A percentile compares a stretch with the other conserved stretches of the same genome.
These are phyloP conservation scores for Xylaria telfairii DNA, from an alignment of 495 filamentous ascomycete species.

Conservation along the genomic window DNA sequence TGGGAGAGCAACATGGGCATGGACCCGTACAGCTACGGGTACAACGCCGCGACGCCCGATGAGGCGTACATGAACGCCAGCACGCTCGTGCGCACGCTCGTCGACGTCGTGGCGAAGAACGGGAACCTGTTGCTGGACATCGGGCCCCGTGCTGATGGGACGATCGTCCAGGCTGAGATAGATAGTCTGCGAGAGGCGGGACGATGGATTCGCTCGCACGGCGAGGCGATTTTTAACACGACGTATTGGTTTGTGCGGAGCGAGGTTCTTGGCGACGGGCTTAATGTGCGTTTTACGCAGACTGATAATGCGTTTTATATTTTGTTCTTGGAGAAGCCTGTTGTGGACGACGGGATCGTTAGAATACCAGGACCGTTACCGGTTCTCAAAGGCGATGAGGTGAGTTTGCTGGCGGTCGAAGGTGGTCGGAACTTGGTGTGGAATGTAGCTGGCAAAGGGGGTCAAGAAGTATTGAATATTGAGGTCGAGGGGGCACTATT, in stretches of 20 bases:
- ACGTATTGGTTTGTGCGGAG: constrained; percentile 63
- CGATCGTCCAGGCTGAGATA: constrained; percentile 55
- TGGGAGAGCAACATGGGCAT: constrained; percentile 63
- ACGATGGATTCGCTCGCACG: constrained; percentile 57
- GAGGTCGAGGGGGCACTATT: constrained; percentile 39
- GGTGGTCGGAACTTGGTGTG: constrained; percentile 43
- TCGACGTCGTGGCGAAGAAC: constrained; percentile 63
- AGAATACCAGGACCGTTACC: constrained; percentile 53
- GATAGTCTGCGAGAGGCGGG: constrained; percentile 55
- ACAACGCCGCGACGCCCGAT: constrained; percentile 57
- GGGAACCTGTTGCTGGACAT: constrained; percentile 63
- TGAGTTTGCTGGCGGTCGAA: constrained; percentile 55
- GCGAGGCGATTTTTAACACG: constrained; percentile 61
- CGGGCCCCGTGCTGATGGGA: constrained; percentile 59
- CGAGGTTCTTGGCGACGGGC: constrained; percentile 40
- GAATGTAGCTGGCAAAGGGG: constrained; percentile 38
- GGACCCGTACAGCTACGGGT: constrained; percentile 63
- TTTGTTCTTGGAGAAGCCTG: constrained; percentile 50
- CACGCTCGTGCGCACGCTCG: constrained; percentile 49
- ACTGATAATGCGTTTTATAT: constrained; percentile 61
- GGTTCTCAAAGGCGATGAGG: constrained; percentile 47
- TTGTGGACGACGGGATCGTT: constrained; percentile 33
- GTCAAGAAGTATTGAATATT: constrained; percentile 34
- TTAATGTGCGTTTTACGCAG: constrained; percentile 58
- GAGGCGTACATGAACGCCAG: constrained; percentile 58